A percentile compares a stretch with the other conserved stretches of the same genome.
phyloP scores from a whole-genome alignment of 208 protist species.

The Acanthamoeba lenticulata region DNA sequence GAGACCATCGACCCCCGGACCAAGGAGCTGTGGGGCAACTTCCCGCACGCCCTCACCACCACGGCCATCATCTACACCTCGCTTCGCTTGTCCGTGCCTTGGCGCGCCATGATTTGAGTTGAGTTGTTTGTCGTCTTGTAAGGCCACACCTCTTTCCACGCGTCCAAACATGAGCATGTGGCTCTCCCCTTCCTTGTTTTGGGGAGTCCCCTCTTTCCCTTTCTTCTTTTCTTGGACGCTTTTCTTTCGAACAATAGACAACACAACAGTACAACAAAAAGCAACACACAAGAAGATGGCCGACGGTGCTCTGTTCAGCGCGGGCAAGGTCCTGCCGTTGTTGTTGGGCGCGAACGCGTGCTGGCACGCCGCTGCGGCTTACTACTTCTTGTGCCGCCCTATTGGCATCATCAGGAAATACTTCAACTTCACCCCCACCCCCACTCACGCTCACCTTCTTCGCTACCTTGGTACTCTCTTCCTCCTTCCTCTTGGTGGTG shows the following conservation, averaged over 20 bases:
- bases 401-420: slow-evolving; percentile 48
- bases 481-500: neutral
- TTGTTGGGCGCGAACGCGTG: neutral
- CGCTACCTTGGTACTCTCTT: neutral
- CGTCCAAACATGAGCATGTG: no score
- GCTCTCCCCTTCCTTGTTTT: no score
- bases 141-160: no score
- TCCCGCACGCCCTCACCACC: slow-evolving; percentile 59
- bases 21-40: slow-evolving; percentile 68
- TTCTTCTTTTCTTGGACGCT: no score
- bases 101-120: slow-evolving; percentile 61
- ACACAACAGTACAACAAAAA: no score
- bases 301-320: no score
- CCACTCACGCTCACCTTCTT: slow-evolving; percentile 23
- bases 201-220: no score
- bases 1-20: slow-evolving; percentile 58
- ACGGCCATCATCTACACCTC: slow-evolving; percentile 52
- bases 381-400: slow-evolving; percentile 22
- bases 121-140: no score
- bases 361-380: neutral
- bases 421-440: neutral
- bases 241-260: no score
- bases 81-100: slow-evolving; percentile 50
- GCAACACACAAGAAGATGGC: neutral
- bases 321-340: neutral